Evolutionary conservation across 2,329 filamentous ascomycete species (phyloP), one percentile per base, ranked within the genome.

Genomic region (Byssothecium circinans): DNA sequence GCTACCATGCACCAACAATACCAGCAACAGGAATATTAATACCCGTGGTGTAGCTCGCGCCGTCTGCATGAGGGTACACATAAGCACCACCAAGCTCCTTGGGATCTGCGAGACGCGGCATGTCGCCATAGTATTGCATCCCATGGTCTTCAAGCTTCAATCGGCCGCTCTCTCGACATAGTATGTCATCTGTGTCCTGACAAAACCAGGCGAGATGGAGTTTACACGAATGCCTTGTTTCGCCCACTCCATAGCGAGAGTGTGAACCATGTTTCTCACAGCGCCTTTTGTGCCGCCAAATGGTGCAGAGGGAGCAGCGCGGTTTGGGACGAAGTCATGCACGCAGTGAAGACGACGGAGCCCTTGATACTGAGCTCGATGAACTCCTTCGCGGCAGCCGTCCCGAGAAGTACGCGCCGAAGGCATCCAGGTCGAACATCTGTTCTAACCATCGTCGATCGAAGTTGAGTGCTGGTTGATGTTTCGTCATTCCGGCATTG

Each of bases 141-240:
- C n/a, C n/a, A n/a, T n/a, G n/a, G n/a, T n/a, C 65, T 81, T 78
- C 50, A 75, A 61, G 39, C 78, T 74, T 75, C 76, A 80, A 50
- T 80, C 78, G 0, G 73, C 70, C 41, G 75, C 72, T 41, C 71
- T 69, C 17, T 77, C 75, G 3, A 80, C 73, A 60, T 73, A 79
- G 57, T 78, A 77, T 2, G 74, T 77, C 75, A 77, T 77, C 62
- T 55, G 71, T 40, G 88, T 94, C 76, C 91, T 87, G 85, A 92
- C 91, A 77, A 92, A 92, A 23, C 88, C 88, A 17, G 89, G 88
- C 6, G 85, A 89, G 73, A 92, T 90, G 72, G 83, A 86, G 80
- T 94, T 94, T 64, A 91, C 88, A 30, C 88, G 85, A 66, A 92
- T 90, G 60, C 81, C 79, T 73, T 89, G 81, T 74, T 88, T 87